Base-by-base conservation (phyloP, 1,139 yeast genomes). In the Magnusiomyces fungicola region DNA sequence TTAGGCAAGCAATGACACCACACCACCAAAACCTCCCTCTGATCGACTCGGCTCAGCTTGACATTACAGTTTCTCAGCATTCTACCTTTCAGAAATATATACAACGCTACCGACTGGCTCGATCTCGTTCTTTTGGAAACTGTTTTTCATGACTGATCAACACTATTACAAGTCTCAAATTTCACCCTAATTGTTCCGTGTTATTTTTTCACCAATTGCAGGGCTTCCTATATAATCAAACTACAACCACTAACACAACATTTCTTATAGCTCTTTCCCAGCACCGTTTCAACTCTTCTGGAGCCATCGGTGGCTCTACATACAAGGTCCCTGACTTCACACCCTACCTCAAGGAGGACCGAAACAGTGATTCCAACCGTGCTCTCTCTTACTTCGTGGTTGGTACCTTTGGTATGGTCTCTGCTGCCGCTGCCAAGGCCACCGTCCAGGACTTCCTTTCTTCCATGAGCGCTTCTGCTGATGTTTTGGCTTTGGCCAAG, bases 401-500 rank as follows among this genome's bases (percentile, higher is more conserved):
- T 60, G 99, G 99, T 57, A 83, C 97, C 48, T 77, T 92, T 72
- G 99, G 99, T 67, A 75, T 92, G 63, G 75, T 92, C 61, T 76
- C 89, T 47, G 96, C 99, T 52, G 97, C 94, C 52, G 96, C 96
- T 64, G 98, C 97, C 66, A 89, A 94, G 73, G 88, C 97, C 51
- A 90, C 98, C 51, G 98, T 94, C 49, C 97, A 90, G 74, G 81
- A 96, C 56, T 94, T 94, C 75, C 79, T 94, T 64, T 76, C 88
- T 54, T 79, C 97, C 58, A 82, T 90, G 92, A 81, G 96, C 60
- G 99, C 99, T 45, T 90, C 98, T 54, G 96, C 97, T 58, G 99
- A 94, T 77, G 96, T 94, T 56, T 79, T 94, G 74, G 98, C 98
- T 55, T 83, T 94, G 96, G 98, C 99, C 63, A 94, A 94, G 77